Evolutionary conservation across 23 red algal genomes (phyloP).

Genomic region (Gracilariopsis chorda): DNA sequence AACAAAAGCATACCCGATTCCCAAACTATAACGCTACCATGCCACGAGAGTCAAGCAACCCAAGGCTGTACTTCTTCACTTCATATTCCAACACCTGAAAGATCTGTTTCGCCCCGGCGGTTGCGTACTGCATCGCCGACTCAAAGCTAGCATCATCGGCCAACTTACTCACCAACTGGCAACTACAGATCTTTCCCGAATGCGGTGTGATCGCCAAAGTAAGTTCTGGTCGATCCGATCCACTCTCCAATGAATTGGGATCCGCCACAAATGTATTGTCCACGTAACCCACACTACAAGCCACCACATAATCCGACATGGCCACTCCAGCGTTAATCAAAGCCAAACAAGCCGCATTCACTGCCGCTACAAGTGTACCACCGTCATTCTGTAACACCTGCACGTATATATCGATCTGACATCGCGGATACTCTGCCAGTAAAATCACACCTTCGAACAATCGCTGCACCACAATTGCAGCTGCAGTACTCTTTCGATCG

Average conservation of each 20-base stretch:
- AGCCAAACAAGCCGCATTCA: conserved; percentile 90
- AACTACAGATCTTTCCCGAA: conserved; percentile 41
- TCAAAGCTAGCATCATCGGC: neutral
- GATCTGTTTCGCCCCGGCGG: conserved; percentile 43
- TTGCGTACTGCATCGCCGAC: conserved; percentile 46
- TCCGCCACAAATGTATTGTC: conserved; percentile 62
- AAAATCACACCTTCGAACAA: conserved; percentile 82
- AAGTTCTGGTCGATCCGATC: conserved; percentile 45
- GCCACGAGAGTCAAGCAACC: conserved; percentile 51
- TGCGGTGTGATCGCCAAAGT: conserved; percentile 29
- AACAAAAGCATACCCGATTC: neutral
- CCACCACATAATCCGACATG: conserved; percentile 83
- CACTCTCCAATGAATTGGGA: conserved; percentile 53
- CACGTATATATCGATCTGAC: conserved; percentile 79
- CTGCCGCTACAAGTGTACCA: conserved; percentile 67
- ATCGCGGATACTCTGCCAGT: conserved; percentile 15
- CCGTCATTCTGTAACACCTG: conserved; percentile 97
- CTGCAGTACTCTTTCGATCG: conserved; percentile 18
- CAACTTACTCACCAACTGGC: conserved; percentile 17
- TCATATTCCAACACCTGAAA: conserved; percentile 70
- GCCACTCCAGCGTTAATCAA: conserved; percentile 84
- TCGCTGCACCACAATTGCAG: conserved; percentile 31
- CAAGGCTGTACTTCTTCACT: conserved; percentile 48
- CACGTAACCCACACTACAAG: conserved; percentile 67
- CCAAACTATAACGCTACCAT: conserved; percentile 50